Percentiles rank a stretch among this genome's conserved stretches.
phyloP scores from a whole-genome alignment of 345 rosid genomes.

The Ricinus communis region DNA sequence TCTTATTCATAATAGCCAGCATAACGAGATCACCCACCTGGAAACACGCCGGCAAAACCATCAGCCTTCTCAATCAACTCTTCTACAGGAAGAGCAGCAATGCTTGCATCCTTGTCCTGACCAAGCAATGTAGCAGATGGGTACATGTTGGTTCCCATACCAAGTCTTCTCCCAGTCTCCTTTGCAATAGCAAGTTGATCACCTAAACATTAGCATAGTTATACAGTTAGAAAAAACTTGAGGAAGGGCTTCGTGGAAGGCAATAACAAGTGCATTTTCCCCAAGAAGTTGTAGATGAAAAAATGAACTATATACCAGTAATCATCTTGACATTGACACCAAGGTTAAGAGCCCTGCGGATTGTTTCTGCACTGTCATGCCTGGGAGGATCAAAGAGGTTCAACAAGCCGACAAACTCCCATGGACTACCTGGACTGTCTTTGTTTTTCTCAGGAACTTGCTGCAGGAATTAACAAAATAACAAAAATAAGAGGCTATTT shows the following conservation, averaged over 20 bases:
- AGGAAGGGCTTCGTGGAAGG: too few species aligned
- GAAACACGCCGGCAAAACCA: conserved; percentile 36
- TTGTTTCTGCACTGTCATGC: conserved; percentile 60
- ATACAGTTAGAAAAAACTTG: not conserved
- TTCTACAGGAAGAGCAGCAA: conserved; percentile 28
- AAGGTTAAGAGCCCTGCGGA: conserved; percentile 46
- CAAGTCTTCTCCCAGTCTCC: conserved; percentile 35
- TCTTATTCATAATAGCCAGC: not conserved
- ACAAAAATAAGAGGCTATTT: not conserved
- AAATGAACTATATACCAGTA: conserved; percentile 18
- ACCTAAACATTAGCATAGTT: conserved; percentile 15
- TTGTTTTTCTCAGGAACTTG: conserved; percentile 29
- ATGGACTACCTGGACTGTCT: conserved; percentile 31
- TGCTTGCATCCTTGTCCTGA: conserved; percentile 25
- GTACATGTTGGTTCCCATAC: conserved; percentile 37
- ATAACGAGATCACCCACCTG: conserved; percentile 16
- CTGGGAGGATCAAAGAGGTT: conserved; percentile 64
- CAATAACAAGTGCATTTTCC: not conserved
- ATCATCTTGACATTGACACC: conserved; percentile 37
- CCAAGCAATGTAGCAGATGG: conserved; percentile 31
- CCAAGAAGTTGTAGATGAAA: not conserved
- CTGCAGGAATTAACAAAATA: conserved; percentile 9
- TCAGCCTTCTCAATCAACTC: conserved; percentile 36
- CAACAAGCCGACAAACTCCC: conserved; percentile 40
- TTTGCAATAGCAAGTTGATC: conserved; percentile 35